Evolutionary conservation across 352 stramenopile genomes (phyloP).

Genomic region (Phytophthora capsici): DNA sequence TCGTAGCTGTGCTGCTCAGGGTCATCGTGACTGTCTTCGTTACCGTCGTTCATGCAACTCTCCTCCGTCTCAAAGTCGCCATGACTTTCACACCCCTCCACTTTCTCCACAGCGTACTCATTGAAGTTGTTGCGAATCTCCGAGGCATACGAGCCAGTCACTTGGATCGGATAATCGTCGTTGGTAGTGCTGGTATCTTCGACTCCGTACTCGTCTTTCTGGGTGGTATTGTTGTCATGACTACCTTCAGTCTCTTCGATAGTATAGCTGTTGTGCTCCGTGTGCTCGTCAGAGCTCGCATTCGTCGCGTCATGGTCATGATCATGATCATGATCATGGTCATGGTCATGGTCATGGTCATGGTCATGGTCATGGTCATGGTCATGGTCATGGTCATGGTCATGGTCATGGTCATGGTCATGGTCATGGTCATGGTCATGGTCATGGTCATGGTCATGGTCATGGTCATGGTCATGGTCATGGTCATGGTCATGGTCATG

Average conservation of each 20-base stretch:
- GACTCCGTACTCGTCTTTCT: not conserved
- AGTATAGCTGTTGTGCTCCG: not conserved
- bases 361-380: too few relatives aligned
- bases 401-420: too few relatives aligned
- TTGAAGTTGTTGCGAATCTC: not conserved
- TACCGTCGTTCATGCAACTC: not conserved
- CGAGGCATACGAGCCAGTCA: not conserved
- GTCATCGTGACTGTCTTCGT: conserved; percentile 2
- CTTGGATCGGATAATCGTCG: not conserved
- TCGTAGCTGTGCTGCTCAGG: not conserved
- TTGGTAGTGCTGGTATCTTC: not conserved
- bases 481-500: not conserved
- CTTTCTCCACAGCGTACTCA: not conserved
- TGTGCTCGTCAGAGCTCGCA: not conserved
- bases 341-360: not conserved
- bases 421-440: too few relatives aligned
- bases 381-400: too few relatives aligned
- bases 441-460: not conserved
- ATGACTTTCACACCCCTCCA: not conserved
- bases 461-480: not conserved
- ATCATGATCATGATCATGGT: not conserved
- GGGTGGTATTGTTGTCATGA: not conserved
- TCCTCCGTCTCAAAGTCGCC: not conserved
- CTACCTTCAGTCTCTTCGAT: conserved; percentile 1
- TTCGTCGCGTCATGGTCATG: not conserved